These are phyloP conservation scores for Dalbergia cochinchinensis DNA, from an alignment of 306 rosid species.

Conservation along the genomic window DNA sequence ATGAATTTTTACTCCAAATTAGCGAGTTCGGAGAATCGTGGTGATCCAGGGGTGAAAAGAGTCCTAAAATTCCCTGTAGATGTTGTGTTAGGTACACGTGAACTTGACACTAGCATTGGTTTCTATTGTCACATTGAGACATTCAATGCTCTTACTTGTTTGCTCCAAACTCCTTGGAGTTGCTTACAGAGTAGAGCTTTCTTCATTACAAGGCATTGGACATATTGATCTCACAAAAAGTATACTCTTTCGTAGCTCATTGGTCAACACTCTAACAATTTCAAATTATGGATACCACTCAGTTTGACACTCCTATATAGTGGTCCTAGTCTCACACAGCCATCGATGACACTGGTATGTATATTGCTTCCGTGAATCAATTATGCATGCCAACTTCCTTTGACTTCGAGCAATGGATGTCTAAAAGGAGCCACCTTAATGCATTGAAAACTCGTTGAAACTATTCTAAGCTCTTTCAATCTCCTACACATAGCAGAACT, in stretches of 20 bases:
- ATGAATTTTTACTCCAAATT: too few species aligned
- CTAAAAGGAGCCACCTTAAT: slow-evolving; percentile 34
- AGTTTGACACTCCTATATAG: slow-evolving; percentile 28
- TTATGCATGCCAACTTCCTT: slow-evolving; percentile 30
- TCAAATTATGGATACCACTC: slow-evolving; percentile 39
- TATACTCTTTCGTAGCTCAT: slow-evolving; percentile 17
- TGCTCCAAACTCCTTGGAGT: slow-evolving; percentile 41
- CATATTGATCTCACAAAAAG: not conserved
- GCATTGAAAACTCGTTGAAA: not conserved
- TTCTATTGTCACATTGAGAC: not conserved
- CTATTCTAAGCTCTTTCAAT: slow-evolving; percentile 18
- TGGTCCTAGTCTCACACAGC: slow-evolving; percentile 40
- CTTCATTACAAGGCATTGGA: slow-evolving; percentile 28
- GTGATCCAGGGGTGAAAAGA: not conserved
- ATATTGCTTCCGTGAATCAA: slow-evolving; percentile 18
- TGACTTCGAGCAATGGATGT: slow-evolving; percentile 40
- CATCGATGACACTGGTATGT: slow-evolving; percentile 7
- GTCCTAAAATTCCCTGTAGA: not conserved
- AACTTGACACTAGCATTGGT: slow-evolving; percentile 20
- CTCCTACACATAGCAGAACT: not conserved
- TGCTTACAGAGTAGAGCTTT: slow-evolving; percentile 17
- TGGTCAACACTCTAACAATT: slow-evolving; percentile 16
- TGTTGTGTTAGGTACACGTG: slow-evolving; percentile 52
- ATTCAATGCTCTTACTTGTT: slow-evolving; percentile 25
- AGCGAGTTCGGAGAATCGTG: too few species aligned